Evolutionary conservation across 1,284 basidiomycete genomes (phyloP), one percentile per base, ranked within the genome.

Genomic region (Filobasidium uniguttulatum): DNA sequence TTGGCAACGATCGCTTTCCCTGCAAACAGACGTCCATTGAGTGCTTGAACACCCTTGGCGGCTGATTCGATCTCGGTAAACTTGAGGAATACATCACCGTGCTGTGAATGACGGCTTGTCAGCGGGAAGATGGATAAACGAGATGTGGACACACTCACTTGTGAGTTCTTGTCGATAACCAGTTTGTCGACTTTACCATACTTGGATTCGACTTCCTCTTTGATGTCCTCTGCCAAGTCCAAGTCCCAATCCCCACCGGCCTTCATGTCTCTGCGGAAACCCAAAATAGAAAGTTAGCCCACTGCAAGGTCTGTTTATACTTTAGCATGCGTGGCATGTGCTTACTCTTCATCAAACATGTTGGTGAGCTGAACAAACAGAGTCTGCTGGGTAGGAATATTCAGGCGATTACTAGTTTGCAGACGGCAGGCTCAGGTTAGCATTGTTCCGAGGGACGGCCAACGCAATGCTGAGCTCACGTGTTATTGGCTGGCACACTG

Each of bases 41-140:
- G 77, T 56, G 86, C 86, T 62, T 85, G 79, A 49, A 93, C 74
- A 41, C 91, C 88, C 49, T 81, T 78, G 62, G 82, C 82, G 17
- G 93, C 87, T 19, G 77, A 72, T 10, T 88, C 83, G 54, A 88
- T 73, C 29, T 76, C 69, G 56, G 79, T 79, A 62, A 98, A 97
- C 67, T 90, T 87, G 64, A 98, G 76, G 67, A 94, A 98, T 36
- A 99, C 96, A 68, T 98, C 93, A 60, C 93, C 93, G 86, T 94
- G 31, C n/a, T n/a, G n/a, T n/a, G n/a, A n/a, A n/a, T n/a, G n/a
- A n/a, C n/a, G n/a, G n/a, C n/a, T n/a, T n/a, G n/a, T n/a, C n/a
- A 12, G 26, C 38, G 22, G 14, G 37, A 44, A 60, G 7, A 22
- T 22, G 49, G 43, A n/a, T 51, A 46, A 26, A 48, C 20, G 31